These are phyloP conservation scores for Penicillium bovifimosum DNA, from an alignment of 495 filamentous ascomycete species.

Conservation along the genomic window DNA sequence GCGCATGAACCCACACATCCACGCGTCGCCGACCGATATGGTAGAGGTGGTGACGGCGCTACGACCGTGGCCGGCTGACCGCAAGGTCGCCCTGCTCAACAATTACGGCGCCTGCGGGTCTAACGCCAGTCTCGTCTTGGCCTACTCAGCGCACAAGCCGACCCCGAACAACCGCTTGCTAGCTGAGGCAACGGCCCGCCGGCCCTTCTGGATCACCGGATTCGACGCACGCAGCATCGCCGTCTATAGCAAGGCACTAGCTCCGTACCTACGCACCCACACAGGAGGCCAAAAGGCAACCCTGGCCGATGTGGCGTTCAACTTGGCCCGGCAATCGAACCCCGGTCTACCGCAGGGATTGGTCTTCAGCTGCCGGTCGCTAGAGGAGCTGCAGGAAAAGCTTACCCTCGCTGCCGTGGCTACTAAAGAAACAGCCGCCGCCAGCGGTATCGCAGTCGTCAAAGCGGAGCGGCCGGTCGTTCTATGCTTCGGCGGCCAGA, in stretches of 20 bases:
- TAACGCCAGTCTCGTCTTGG: slow-evolving; percentile 37
- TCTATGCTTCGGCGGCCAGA: slow-evolving; percentile 52
- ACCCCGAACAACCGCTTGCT: too few relatives aligned
- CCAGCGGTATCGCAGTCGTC: background rate
- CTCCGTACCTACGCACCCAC: background rate
- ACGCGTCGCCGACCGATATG: slow-evolving; percentile 23
- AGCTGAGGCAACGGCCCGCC: too few relatives aligned
- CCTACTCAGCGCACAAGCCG: slow-evolving; percentile 7
- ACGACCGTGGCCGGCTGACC: slow-evolving; percentile 27
- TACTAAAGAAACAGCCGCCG: background rate
- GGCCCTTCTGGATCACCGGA: slow-evolving; percentile 1
- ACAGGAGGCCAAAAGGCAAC: background rate
- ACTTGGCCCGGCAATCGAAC: background rate
- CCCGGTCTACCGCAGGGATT: background rate
- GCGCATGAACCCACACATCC: slow-evolving; percentile 36
- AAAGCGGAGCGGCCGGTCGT: slow-evolving; percentile 31
- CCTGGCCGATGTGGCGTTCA: slow-evolving; percentile 1
- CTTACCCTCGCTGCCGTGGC: background rate
- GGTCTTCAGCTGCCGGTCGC: background rate
- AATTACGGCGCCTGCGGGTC: slow-evolving; percentile 46
- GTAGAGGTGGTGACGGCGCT: slow-evolving; percentile 33
- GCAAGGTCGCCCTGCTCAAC: slow-evolving; percentile 38
- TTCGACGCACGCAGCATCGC: background rate
- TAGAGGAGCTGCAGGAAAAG: background rate
- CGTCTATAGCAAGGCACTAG: background rate